phyloP scores from a whole-genome alignment of 495 filamentous ascomycete genomes.

The Hypoxylon rickii region DNA sequence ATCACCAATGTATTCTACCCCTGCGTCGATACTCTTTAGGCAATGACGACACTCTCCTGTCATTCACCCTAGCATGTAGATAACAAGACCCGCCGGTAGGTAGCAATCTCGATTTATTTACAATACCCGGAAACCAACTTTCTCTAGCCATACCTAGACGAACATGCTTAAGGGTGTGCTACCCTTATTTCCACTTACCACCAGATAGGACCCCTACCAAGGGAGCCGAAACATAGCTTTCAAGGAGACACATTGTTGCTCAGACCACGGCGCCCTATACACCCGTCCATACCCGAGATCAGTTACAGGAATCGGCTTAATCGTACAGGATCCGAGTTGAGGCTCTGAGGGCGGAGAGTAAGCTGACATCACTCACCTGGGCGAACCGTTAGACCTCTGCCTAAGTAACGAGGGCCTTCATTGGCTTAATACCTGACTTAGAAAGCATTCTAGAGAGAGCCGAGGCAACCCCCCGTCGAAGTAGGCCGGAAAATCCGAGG shows the following conservation, averaged over 20 bases:
- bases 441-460: background rate
- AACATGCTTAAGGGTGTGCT: background rate
- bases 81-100: background rate
- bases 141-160: background rate
- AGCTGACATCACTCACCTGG: background rate
- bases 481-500: no score
- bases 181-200: no score
- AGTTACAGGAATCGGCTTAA: background rate
- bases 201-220: no score
- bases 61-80: background rate
- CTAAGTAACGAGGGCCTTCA: background rate
- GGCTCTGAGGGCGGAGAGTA: background rate
- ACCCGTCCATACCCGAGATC: background rate
- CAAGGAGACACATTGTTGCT: background rate
- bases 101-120: background rate
- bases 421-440: background rate
- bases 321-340: background rate
- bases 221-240: background rate
- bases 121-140: background rate
- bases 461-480: no score
- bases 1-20: constrained; percentile 13
- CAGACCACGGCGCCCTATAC: background rate
- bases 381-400: background rate
- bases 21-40: constrained; percentile 10
- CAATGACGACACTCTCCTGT: constrained; percentile 7